Conservation (phyloP, 2,329 filamentous ascomycete genomes). For the Apiospora saccharicola region DNA sequence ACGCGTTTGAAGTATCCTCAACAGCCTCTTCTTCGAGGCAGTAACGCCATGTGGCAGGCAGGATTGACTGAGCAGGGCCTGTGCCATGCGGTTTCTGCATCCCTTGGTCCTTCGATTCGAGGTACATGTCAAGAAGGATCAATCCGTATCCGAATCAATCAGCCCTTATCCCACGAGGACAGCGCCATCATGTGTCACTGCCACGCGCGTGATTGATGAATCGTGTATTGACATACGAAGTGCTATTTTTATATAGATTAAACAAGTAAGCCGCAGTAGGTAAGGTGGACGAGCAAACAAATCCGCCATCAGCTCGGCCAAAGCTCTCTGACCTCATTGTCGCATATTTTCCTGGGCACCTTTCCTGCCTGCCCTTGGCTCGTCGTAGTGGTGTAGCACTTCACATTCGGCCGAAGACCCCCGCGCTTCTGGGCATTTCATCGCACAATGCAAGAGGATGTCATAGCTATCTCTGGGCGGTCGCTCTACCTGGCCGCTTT, state of each 20-base stretch:
- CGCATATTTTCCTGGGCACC: not conserved
- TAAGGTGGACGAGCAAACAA: not conserved
- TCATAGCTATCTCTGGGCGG: not conserved
- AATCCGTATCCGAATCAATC: not conserved
- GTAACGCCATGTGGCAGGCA: not conserved
- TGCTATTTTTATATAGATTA: not conserved
- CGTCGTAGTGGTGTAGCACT: slow-evolving; percentile 6
- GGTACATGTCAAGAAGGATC: not conserved
- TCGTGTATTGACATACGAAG: not conserved
- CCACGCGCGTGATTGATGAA: not conserved
- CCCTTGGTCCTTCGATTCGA: not conserved
- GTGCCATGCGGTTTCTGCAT: not conserved
- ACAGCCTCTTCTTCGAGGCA: not conserved
- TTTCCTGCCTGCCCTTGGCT: not conserved
- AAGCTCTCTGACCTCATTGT: not conserved
- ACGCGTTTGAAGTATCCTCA: not conserved
- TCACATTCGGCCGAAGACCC: not conserved
- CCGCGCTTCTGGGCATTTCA: slow-evolving; percentile 6
- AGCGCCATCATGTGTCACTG: not conserved
- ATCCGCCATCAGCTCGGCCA: not conserved
- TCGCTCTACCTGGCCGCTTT: not conserved
- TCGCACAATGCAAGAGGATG: not conserved
- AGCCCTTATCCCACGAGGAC: not conserved
- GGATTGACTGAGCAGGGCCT: not conserved
- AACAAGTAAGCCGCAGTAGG: not conserved